Base-by-base conservation (phyloP, 192 early-diverging fungal species). In the Podila clonocystis region DNA sequence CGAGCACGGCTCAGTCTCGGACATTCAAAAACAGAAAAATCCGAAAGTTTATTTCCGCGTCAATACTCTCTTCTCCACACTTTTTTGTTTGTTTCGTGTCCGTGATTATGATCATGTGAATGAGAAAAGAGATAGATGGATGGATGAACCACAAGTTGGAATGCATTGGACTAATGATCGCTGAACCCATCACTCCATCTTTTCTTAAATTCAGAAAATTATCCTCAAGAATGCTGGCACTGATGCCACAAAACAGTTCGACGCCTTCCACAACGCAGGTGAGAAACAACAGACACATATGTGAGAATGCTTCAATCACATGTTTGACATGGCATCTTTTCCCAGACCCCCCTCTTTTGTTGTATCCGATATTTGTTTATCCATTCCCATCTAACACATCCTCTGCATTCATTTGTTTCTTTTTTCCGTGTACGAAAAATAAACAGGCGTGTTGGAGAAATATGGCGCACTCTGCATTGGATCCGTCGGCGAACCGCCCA, bases 181-280 rank as follows among this genome's bases (percentile, higher is more conserved):
- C 8, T 24, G 17, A 61, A 30, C 26, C 3, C 17, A 62, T 20
- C 61, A 2, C 62, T 58, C 58, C 33, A 63, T 22, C 45, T 22
- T 8, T 49, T 55, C 20, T 48, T 86, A 86, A 58, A 84, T 83
- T 58, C 86, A 93, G 74, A 94, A 94, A 82, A 87, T 95, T 50
- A 85, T 95, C 29, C 76, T 95, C 24, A 92, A 93, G 75, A 91
- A 90, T 28, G 92, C 93, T 26, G 95, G 94, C 57, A 86, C 84
- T 19, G 95, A 96, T 83, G 95, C 95, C 30, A 84, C 92, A 29
- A 93, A 94, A 83, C 93, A 95, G 83, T 96, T 95, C 72, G 91
- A 94, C 79, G 87, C 93, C 72, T 96, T 96, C 87, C 95, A 96
- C 83, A 91, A 91, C 70, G 71, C 85, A 33, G 72, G 77, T 80